A percentile compares a stretch with the other conserved stretches of the same genome.
These are phyloP conservation scores for Colletotrichum sp. DNA, from an alignment of 2,329 filamentous ascomycete genomes.

Conservation along the genomic window DNA sequence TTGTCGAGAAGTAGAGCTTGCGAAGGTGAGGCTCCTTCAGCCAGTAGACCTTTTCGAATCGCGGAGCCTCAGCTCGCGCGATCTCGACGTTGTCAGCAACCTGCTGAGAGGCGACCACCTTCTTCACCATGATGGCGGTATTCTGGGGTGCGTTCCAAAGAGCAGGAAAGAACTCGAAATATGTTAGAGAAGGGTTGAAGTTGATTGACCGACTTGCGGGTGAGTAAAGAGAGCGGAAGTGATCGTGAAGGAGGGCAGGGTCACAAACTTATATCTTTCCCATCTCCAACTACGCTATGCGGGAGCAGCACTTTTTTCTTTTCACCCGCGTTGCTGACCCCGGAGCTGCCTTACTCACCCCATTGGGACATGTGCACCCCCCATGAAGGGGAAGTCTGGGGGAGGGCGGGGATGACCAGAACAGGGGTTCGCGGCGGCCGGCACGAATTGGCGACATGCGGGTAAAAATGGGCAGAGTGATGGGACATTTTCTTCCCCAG, in stretches of 20 bases:
- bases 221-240: neutral
- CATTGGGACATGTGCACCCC: conserved; percentile 7
- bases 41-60: conserved; percentile 62
- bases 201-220: conserved; percentile 17
- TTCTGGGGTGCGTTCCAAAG: neutral
- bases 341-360: conserved; percentile 11
- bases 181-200: conserved; percentile 1
- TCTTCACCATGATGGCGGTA: conserved; percentile 18
- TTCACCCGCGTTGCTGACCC: neutral
- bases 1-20: conserved; percentile 57
- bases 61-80: conserved; percentile 49
- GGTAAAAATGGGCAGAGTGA: conserved; percentile 25
- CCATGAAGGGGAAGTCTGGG: conserved; percentile 8
- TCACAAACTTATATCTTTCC: conserved; percentile 9
- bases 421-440: conserved; percentile 19
- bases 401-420: conserved; percentile 12
- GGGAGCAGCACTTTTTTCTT: neutral
- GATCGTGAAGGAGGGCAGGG: neutral
- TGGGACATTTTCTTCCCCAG: neutral
- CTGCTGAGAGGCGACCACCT: conserved; percentile 16
- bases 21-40: conserved; percentile 60
- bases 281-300: neutral
- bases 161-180: neutral
- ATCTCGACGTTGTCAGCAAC: conserved; percentile 37
- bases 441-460: conserved; percentile 21